A percentile compares a stretch with the other conserved stretches of the same genome.
Evolutionary conservation across 345 rosid species (phyloP).

Genomic region (Syzygium oleosum): DNA sequence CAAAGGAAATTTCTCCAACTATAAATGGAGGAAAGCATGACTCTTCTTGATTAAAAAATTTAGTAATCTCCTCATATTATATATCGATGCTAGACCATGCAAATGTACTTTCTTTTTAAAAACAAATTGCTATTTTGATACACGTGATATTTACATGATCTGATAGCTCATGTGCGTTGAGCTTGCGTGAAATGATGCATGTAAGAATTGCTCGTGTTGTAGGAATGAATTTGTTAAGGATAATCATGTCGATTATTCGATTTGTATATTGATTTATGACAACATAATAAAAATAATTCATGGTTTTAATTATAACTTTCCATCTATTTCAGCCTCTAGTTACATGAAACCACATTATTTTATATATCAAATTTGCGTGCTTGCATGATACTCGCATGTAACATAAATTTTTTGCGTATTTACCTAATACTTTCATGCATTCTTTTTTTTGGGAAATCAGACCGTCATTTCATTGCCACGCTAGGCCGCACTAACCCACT

Average conservation of each 20-base stretch:
- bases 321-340: background rate
- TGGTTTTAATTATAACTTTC: background rate
- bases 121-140: background rate
- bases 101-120: no score
- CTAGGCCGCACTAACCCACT: background rate
- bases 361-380: background rate
- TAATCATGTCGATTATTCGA: background rate
- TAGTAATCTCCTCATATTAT: no score
- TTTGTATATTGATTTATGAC: background rate
- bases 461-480: background rate
- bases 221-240: background rate
- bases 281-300: background rate
- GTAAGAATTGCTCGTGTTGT: background rate
- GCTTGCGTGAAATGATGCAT: background rate
- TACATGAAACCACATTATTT: background rate
- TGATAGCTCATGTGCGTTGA: background rate
- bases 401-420: background rate
- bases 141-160: background rate
- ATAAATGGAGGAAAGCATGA: no score
- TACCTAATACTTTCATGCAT: background rate
- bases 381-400: background rate
- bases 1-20: no score
- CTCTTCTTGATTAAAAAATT: no score
- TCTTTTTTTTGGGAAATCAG: background rate
- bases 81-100: no score